Evolutionary conservation across 176 grass and related monocot species (phyloP), one percentile per base, ranked within the genome.

Genomic region (Oropetium thomaeum): DNA sequence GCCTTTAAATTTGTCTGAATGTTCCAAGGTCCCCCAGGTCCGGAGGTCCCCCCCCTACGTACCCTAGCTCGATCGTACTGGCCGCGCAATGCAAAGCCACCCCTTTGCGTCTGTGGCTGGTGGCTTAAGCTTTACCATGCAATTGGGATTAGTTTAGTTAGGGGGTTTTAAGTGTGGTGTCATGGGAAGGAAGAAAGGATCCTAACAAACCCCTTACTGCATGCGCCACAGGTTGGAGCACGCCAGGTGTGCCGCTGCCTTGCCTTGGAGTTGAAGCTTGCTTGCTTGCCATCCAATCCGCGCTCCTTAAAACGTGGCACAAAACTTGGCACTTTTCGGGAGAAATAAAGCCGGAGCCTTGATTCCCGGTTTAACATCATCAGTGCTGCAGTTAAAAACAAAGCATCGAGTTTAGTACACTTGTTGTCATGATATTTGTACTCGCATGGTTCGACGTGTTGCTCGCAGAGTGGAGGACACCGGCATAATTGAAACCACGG

Each of bases 231-330:
- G 57, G 40, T 44, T 10, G 54, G 25, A 67, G 41, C 55, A 34
- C 45, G 83, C 83, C 82, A 69, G 73, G 79, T 83, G 78, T 65
- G 52, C 47, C n/a, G n/a, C 69, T 51, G 30, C 82, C n/a, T n/a
- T 71, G 27, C 70, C 83, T 93, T 87, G 75, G 86, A 52, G 47
- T 70, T 83, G 79, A 89, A 89, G 90, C 82, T 44, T 53, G 59
- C 82, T 44, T 45, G 60, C 25, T 80, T 79, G 64, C 63, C 54
- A 75, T 70, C 71, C 58, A 87, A 55, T 77, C 39, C 51, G 19
- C 35, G n/a, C 33, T 67, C 79, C 86, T 70, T 78, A 68, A 87
- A 92, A 92, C 25, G 86, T 84, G 89, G 89, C 85, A 85, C 71
- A 40, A 78, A 87, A 85, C 69, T 76, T 83, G 90, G 83, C 90